Percentiles rank a stretch among this genome's conserved stretches.
phyloP scores from a whole-genome alignment of 306 rosid genomes.

The Ceratonia siliqua region DNA sequence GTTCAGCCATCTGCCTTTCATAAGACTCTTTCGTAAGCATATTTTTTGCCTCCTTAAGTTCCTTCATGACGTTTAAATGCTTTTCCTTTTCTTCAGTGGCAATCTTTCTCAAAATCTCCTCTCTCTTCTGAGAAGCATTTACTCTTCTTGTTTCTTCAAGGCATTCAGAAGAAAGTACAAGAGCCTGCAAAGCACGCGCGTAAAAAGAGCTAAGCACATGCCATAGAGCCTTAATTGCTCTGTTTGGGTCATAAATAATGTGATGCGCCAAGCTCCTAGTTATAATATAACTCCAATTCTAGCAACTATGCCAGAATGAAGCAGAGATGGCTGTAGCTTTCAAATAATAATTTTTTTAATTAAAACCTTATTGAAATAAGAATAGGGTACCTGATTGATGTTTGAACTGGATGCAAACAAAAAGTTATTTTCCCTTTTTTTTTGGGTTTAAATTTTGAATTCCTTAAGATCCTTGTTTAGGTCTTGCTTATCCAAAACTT shows the following conservation, averaged over 20 bases:
- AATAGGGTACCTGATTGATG: constrained; percentile 1
- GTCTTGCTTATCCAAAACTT: constrained; percentile 10
- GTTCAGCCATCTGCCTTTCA: constrained; percentile 82
- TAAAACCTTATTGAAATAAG: neutral
- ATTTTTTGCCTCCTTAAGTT: constrained; percentile 69
- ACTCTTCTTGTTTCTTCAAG: constrained; percentile 72
- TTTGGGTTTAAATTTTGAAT: neutral
- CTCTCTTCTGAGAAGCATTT: constrained; percentile 69
- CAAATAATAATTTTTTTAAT: constrained; percentile 3
- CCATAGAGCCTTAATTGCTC: constrained; percentile 18
- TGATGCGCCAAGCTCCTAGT: constrained; percentile 29
- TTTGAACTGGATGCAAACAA: neutral
- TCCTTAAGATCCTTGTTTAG: neutral
- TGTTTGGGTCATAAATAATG: constrained; percentile 9
- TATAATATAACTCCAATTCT: constrained; percentile 14
- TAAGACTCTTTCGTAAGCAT: constrained; percentile 73
- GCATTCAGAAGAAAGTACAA: constrained; percentile 70
- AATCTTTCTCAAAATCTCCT: constrained; percentile 62
- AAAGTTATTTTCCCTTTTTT: neutral
- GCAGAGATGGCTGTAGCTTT: neutral
- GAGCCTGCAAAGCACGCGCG: constrained; percentile 51
- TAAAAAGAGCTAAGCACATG: constrained; percentile 14
- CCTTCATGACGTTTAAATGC: constrained; percentile 69
- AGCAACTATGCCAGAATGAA: constrained; percentile 22
- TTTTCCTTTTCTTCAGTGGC: constrained; percentile 83